phyloP scores from a whole-genome alignment of 2,329 filamentous ascomycete genomes.

The Zopfia rhizophila region DNA sequence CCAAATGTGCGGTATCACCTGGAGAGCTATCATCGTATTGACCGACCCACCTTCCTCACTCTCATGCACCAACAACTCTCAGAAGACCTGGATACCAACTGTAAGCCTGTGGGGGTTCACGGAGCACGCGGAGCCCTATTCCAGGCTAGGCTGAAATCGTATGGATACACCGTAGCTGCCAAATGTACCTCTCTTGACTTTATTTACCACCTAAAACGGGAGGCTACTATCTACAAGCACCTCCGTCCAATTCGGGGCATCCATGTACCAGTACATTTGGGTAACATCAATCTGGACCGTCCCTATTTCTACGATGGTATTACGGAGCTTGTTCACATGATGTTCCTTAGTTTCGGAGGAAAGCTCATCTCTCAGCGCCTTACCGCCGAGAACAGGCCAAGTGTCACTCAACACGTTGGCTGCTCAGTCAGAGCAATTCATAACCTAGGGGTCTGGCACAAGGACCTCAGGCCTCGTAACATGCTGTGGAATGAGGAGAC shows the following conservation, averaged over 20 bases:
- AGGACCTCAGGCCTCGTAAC: conserved; percentile 22
- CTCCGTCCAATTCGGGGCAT: conserved; percentile 31
- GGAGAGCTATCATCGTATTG: conserved; percentile 39
- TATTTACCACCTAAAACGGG: conserved; percentile 21
- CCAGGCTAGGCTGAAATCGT: conserved; percentile 51
- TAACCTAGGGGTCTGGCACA: conserved; percentile 16
- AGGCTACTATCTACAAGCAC: conserved; percentile 30
- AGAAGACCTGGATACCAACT: conserved; percentile 27
- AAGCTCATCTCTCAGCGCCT: too few relatives aligned
- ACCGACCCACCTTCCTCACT: conserved; percentile 36
- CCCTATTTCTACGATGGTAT: conserved; percentile 18
- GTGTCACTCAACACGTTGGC: too few relatives aligned
- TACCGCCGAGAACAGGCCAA: too few relatives aligned
- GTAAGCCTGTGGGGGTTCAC: conserved; percentile 35
- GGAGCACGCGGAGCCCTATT: conserved; percentile 55
- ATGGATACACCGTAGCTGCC: conserved; percentile 57
- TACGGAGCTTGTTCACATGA: conserved; percentile 13
- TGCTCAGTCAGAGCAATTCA: conserved; percentile 18
- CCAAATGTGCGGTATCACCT: conserved; percentile 53
- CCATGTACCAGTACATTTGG: conserved; percentile 29
- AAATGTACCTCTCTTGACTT: conserved; percentile 52
- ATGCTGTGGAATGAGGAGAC: conserved; percentile 20
- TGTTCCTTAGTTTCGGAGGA: conserved; percentile 20
- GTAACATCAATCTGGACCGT: conserved; percentile 10
- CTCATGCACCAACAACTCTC: conserved; percentile 41